Base-by-base conservation (phyloP, 108 stramenopile genomes). In the Parmales sp. region DNA sequence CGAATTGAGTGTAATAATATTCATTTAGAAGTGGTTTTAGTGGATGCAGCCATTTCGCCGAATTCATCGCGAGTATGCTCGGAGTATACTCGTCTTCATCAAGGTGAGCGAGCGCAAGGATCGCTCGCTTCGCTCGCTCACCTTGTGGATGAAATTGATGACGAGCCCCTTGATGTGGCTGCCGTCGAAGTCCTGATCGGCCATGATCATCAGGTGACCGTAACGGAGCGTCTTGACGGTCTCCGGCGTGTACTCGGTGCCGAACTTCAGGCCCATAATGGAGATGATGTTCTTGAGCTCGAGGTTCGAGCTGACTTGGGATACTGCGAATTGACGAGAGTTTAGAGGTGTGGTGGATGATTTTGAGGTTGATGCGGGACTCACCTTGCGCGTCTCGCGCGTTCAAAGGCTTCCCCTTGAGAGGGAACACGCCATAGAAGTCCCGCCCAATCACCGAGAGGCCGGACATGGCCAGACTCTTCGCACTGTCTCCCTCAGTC, bases 121-220 rank as follows among this genome's bases (percentile, higher is more conserved):
- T n/a, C n/a, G n/a, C n/a, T n/a, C n/a, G n/a, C n/a, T n/a, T n/a
- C n/a, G n/a, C n/a, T n/a, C n/a, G n/a, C n/a, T n/a, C n/a, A n/a
- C n/a, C n/a, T 76, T 69, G 78, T 96, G 96, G 39, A 99, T 78
- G 71, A 97, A 95, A 78, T 99, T 99, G 83, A 99, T 96, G 2
- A 99, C 82, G n/a, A 99, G 86, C 37, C 97, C 99, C 77, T 99
- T 99, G 90, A 99, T 99, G 76, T 99, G 99, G 16, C 81, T 83
- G 1, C 99, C 99, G 70, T 99, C 99, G 72, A 95, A 92, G 79
- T 99, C 99, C 81, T 99, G 99, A 86, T 99, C 99, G 1, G 97
- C 93, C 99, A 99, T 99, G 74, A 99, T 96, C 94, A 97, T 94
- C 46, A 97, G 72, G 72, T 97, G 96, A 11, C 98, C 98, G 71